phyloP scores from a whole-genome alignment of 495 filamentous ascomycete genomes.

The Clavariopsis aquatica region DNA sequence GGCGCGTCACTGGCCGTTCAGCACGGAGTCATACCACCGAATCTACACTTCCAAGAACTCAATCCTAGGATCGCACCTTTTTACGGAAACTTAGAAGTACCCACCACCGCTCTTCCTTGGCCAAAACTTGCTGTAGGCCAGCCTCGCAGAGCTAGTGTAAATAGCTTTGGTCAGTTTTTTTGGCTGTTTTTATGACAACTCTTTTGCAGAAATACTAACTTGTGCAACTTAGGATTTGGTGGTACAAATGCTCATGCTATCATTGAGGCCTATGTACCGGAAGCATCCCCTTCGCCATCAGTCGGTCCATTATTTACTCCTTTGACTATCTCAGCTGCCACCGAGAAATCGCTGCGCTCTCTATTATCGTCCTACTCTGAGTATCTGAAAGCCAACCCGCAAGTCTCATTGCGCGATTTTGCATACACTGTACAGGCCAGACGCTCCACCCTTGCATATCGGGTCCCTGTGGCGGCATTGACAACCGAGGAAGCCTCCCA shows the following conservation, averaged over 20 bases:
- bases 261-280: constrained; percentile 27
- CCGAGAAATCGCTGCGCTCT: not conserved
- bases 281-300: constrained; percentile 22
- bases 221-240: constrained; percentile 22
- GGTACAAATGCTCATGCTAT: constrained; percentile 33
- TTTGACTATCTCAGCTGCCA: not conserved
- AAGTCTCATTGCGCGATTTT: not conserved
- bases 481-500: too few relatives aligned
- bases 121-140: too few relatives aligned
- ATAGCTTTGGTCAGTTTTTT: too few relatives aligned
- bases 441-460: constrained; percentile 27
- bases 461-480: too few relatives aligned
- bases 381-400: not conserved
- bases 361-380: not conserved
- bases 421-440: too few relatives aligned
- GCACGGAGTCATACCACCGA: constrained; percentile 32
- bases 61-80: constrained; percentile 31
- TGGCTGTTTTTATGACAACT: constrained; percentile 20
- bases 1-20: constrained; percentile 38
- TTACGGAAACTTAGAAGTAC: constrained; percentile 16
- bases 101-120: constrained; percentile 15
- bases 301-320: not conserved
- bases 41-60: constrained; percentile 11
- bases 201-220: not conserved
- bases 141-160: too few relatives aligned